Evolutionary conservation across 202 grass and related monocot genomes (phyloP), one percentile per base, ranked within the genome.

Genomic region (Setaria italica): DNA sequence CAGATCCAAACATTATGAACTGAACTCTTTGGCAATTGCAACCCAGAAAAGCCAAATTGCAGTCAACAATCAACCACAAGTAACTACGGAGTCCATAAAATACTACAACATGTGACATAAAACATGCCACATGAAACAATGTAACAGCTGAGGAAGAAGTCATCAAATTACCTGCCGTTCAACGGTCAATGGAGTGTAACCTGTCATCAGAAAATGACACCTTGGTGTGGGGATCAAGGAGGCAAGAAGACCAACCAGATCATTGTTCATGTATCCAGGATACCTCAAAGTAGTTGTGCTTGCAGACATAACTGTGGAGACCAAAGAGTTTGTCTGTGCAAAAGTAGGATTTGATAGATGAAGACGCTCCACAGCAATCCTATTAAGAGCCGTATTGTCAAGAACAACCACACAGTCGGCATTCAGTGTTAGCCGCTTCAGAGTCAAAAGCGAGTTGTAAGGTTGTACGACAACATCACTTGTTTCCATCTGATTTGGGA

Each of bases 241-340:
- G 42, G 97, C 97, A 84, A 99, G 91, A 76, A 99, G 91, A 33
- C 97, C 97, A 90, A 95, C 97, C 80, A 99, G 81, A 91, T 99
- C 97, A 56, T 99, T 99, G 86, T 99, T 99, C 97, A 99, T 99
- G 84, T 99, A 99, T 81, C 97, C 97, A 77, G 97, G 97, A 78
- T 99, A 99, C 42, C 97, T 93, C 64, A 99, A 75, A 73, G 97
- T 99, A 25, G 97, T 99, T 88, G 97, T 99, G 80, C 94, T 99
- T 68, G 97, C 97, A 89, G 97, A 99, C 97, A 99, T 99, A 74
- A 99, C 97, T 34, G 97, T 99, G 54, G 97, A 99, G 29, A 99
- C 97, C 83, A 99, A 92, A 63, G 97, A 99, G 87, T 99, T 99
- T 88, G 97, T 99, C 85, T 99, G 92, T 39, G 68, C 92, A 90